Percentiles rank a stretch among this genome's conserved stretches.
phyloP scores from a whole-genome alignment of 169 alveolate genomes.

The Plasmodium falciparum region DNA sequence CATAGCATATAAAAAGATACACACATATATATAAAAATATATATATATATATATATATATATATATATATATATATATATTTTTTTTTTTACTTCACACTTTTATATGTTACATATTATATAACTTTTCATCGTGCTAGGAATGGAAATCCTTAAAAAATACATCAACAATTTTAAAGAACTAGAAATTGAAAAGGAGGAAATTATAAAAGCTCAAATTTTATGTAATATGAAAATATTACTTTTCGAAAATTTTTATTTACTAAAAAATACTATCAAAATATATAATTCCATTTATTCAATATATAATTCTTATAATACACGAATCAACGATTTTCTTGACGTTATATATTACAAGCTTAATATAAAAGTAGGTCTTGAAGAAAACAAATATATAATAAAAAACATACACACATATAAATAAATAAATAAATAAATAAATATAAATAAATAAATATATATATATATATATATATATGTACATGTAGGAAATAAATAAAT shows the following conservation, averaged over 20 bases:
- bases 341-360: constrained; percentile 63
- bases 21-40: background rate
- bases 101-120: background rate
- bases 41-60: background rate
- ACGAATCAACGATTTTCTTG: constrained; percentile 64
- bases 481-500: constrained; percentile 69
- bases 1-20: background rate
- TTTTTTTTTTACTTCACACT: too few species aligned
- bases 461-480: background rate
- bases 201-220: constrained; percentile 74
- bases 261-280: constrained; percentile 66
- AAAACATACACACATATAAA: background rate
- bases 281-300: constrained; percentile 66
- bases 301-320: constrained; percentile 58
- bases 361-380: constrained; percentile 46
- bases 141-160: constrained; percentile 68
- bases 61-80: background rate
- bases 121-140: background rate
- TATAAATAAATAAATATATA: background rate
- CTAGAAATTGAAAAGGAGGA: constrained; percentile 72
- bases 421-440: background rate
- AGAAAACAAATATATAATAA: background rate
- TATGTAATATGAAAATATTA: constrained; percentile 71
- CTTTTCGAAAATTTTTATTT: constrained; percentile 63
- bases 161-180: constrained; percentile 52